These are phyloP conservation scores for Puccinellia tenuiflora DNA, from an alignment of 176 grass and related monocot genomes.

Conservation along the genomic window DNA sequence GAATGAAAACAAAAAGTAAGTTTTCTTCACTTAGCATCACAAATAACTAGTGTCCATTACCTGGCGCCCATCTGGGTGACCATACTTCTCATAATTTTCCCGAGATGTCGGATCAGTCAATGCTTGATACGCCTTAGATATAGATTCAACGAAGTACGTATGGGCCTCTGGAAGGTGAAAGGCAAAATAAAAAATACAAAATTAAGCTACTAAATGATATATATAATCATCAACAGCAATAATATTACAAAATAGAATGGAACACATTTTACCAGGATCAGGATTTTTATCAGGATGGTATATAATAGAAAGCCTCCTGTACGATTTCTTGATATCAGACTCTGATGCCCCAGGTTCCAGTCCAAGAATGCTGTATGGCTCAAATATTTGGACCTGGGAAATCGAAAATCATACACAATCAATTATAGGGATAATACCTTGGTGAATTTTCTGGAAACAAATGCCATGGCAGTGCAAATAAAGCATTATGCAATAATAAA, in stretches of 20 bases:
- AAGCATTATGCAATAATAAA: background rate
- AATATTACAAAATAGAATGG: background rate
- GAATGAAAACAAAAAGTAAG: background rate
- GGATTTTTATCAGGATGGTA: constrained; percentile 99
- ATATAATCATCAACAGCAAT: constrained; percentile 3
- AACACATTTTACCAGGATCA: constrained; percentile 63
- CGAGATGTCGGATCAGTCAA: constrained; percentile 92
- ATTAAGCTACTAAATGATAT: background rate
- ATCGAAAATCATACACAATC: constrained; percentile 19
- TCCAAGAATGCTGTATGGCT: constrained; percentile 97
- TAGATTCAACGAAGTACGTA: constrained; percentile 92
- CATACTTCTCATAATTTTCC: constrained; percentile 99
- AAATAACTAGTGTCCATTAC: constrained; percentile 32
- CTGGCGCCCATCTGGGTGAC: constrained; percentile 98
- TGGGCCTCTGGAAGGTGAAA: constrained; percentile 75
- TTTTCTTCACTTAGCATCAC: background rate
- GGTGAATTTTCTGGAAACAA: background rate
- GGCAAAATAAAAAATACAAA: constrained; percentile 9
- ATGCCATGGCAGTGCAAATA: background rate
- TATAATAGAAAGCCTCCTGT: constrained; percentile 87
- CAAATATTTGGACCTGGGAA: constrained; percentile 83
- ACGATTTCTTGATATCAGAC: constrained; percentile 90
- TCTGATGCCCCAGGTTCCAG: constrained; percentile 79
- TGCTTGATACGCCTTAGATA: constrained; percentile 99
- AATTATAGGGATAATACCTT: background rate